Conservation (phyloP, 140 eudicot species). For the Erigeron philadelphicus region DNA sequence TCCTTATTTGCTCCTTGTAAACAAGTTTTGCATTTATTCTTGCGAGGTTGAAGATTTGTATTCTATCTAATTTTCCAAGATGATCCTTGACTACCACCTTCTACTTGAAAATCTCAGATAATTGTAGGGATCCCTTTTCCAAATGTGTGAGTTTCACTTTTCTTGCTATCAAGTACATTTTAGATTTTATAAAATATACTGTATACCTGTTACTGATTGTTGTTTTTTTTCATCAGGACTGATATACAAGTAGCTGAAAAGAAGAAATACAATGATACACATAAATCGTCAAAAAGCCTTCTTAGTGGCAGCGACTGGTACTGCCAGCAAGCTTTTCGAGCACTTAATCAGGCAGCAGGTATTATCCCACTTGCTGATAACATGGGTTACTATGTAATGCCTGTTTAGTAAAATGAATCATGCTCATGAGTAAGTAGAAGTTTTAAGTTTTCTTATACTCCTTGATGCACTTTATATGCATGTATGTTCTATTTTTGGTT, state of each 20-base stretch:
- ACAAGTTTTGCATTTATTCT: constrained; percentile 1
- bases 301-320: constrained; percentile 87
- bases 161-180: constrained; percentile 2
- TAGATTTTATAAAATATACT: constrained; percentile 1
- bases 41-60: neutral
- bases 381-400: too few species aligned
- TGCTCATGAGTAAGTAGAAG: too few species aligned
- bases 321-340: constrained; percentile 91
- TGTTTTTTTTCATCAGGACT: constrained; percentile 39
- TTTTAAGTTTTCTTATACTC: too few species aligned
- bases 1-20: constrained; percentile 41
- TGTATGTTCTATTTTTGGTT: too few species aligned
- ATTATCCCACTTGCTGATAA: constrained; percentile 2
- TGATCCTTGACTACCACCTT: constrained; percentile 28
- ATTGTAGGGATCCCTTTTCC: constrained; percentile 96
- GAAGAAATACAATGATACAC: constrained; percentile 71
- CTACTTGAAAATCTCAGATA: constrained; percentile 56
- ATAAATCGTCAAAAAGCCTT: constrained; percentile 57
- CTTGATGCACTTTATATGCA: too few species aligned
- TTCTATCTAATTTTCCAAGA: constrained; percentile 4
- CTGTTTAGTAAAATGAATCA: too few species aligned
- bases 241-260: constrained; percentile 81
- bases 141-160: constrained; percentile 57
- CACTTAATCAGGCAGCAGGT: constrained; percentile 99
- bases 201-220: constrained; percentile 16